These are phyloP conservation scores for Starmerella apis DNA, from an alignment of 805 yeast species.

Conservation along the genomic window DNA sequence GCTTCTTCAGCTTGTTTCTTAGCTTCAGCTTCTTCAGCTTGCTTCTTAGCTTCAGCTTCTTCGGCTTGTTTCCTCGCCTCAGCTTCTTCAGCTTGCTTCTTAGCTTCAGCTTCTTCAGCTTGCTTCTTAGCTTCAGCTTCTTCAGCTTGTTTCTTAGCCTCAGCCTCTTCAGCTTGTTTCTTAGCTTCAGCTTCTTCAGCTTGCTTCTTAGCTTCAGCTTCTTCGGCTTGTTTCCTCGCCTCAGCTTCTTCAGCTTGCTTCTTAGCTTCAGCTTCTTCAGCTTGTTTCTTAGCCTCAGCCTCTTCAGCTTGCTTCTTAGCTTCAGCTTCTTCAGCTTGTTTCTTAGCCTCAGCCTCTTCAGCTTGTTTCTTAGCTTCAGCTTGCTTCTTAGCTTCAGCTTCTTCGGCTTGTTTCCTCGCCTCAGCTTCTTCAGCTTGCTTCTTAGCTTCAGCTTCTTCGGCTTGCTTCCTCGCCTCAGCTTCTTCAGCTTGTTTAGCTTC, in stretches of 20 bases:
- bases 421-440: constrained; percentile 36
- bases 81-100: background rate
- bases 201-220: background rate
- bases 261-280: constrained; percentile 6
- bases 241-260: constrained; percentile 7
- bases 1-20: background rate
- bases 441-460: constrained; percentile 18
- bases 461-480: background rate
- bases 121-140: background rate
- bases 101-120: constrained; percentile 4
- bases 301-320: constrained; percentile 9
- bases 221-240: constrained; percentile 7
- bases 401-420: constrained; percentile 29
- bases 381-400: background rate
- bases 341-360: background rate
- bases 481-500: background rate
- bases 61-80: background rate
- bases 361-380: constrained; percentile 3
- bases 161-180: background rate
- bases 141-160: background rate
- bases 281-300: background rate
- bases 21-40: constrained; percentile 2
- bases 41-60: background rate
- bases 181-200: background rate
- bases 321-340: background rate